Conservation (phyloP, 1,284 basidiomycete genomes). For the Ustilago nuda region DNA sequence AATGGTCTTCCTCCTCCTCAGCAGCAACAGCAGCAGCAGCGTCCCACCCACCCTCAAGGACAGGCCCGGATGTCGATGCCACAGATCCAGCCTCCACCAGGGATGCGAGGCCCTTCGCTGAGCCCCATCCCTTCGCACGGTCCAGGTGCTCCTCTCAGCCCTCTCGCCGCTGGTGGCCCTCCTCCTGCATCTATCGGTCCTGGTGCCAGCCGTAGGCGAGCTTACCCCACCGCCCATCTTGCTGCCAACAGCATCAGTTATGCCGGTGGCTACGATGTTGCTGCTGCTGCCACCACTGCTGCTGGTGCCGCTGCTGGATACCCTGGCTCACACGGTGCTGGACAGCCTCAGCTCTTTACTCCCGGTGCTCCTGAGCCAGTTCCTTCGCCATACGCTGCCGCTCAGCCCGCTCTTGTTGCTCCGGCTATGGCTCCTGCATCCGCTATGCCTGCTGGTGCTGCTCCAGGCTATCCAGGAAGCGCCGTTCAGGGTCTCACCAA, state of each 20-base stretch:
- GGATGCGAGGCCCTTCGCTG: slow-evolving; percentile 52
- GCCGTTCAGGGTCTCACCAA: slow-evolving; percentile 78
- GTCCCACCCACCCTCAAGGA: slow-evolving; percentile 65
- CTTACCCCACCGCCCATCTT: slow-evolving; percentile 70
- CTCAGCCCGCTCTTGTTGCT: slow-evolving; percentile 38
- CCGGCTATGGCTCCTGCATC: slow-evolving; percentile 35
- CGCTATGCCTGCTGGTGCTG: slow-evolving; percentile 20
- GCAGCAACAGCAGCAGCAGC: slow-evolving; percentile 46
- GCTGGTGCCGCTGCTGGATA: slow-evolving; percentile 36
- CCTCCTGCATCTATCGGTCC: slow-evolving; percentile 69
- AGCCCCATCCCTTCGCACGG: slow-evolving; percentile 44
- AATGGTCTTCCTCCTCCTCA: slow-evolving; percentile 19
- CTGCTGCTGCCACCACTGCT: slow-evolving; percentile 51
- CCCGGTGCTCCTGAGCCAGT: slow-evolving; percentile 51
- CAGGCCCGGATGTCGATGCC: slow-evolving; percentile 68
- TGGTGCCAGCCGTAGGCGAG: slow-evolving; percentile 71
- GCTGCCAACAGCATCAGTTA: slow-evolving; percentile 68
- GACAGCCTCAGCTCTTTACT: slow-evolving; percentile 51
- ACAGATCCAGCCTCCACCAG: slow-evolving; percentile 57
- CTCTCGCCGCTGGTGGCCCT: slow-evolving; percentile 51
- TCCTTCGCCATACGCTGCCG: slow-evolving; percentile 33
- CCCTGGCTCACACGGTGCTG: slow-evolving; percentile 33
- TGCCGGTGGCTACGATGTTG: slow-evolving; percentile 69
- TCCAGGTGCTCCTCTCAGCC: slow-evolving; percentile 48
- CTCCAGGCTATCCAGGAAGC: slow-evolving; percentile 37